Percentiles rank a stretch among this genome's conserved stretches.
Evolutionary conservation across 495 filamentous ascomycete species (phyloP).

Genomic region (Daldinia loculata): DNA sequence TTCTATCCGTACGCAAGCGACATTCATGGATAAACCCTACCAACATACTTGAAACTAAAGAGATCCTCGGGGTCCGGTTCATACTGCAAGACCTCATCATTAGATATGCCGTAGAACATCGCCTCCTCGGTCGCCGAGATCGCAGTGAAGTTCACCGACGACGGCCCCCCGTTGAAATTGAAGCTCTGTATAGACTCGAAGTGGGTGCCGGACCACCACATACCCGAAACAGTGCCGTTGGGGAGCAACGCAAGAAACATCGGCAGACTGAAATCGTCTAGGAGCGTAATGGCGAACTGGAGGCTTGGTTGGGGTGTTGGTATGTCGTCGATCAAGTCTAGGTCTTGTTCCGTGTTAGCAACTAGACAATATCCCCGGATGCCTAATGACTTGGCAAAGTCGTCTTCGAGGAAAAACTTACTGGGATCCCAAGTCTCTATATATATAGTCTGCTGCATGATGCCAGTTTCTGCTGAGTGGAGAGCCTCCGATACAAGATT

Average conservation of each 20-base stretch:
- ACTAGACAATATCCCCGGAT: no score
- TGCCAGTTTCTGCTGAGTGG: no score
- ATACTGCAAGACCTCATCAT: constrained; percentile 31
- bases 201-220: not conserved
- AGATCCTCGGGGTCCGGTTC: not conserved
- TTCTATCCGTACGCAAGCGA: not conserved
- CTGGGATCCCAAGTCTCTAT: no score
- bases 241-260: constrained; percentile 23
- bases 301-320: constrained; percentile 13
- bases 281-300: constrained; percentile 22
- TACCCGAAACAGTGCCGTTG: constrained; percentile 26
- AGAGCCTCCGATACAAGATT: constrained; percentile 3
- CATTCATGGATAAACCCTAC: constrained; percentile 32
- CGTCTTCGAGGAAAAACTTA: no score
- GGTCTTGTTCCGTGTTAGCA: no score
- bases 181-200: constrained; percentile 14
- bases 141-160: constrained; percentile 25
- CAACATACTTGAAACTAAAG: constrained; percentile 12
- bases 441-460: no score
- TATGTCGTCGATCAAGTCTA: not conserved
- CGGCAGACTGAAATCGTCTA: constrained; percentile 10
- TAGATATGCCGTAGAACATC: constrained; percentile 32
- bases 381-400: no score
- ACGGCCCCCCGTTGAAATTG: constrained; percentile 28
- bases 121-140: constrained; percentile 25